phyloP scores from a whole-genome alignment of 768 basidiomycete genomes.

The Hypholoma fasciculare region DNA sequence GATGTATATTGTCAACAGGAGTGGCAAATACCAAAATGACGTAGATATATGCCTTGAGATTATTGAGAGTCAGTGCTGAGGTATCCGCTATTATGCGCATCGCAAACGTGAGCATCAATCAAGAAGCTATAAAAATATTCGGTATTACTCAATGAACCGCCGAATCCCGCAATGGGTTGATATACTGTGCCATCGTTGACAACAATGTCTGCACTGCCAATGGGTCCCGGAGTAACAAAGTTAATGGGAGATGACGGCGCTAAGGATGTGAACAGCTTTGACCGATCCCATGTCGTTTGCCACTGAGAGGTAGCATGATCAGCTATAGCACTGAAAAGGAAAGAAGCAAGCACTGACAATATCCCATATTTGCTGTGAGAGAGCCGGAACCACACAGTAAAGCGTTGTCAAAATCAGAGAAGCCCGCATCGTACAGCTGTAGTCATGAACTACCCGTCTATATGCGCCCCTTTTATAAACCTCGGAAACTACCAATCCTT shows the following conservation, averaged over 20 bases:
- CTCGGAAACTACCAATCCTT: neutral
- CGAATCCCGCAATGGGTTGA: slow-evolving; percentile 69
- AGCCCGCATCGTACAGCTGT: neutral
- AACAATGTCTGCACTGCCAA: slow-evolving; percentile 62
- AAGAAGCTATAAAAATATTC: neutral
- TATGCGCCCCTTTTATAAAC: neutral
- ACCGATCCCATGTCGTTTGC: slow-evolving; percentile 59
- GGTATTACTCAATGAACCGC: slow-evolving; percentile 58
- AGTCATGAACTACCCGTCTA: neutral
- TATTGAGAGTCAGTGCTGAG: slow-evolving; percentile 58
- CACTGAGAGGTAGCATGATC: slow-evolving; percentile 35
- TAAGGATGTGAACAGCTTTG: slow-evolving; percentile 51
- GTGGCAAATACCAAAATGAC: neutral
- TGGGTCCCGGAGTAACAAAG: slow-evolving; percentile 56
- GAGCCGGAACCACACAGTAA: slow-evolving; percentile 14
- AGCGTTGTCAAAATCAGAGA: neutral
- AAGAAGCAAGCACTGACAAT: slow-evolving; percentile 36
- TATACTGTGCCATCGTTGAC: slow-evolving; percentile 54
- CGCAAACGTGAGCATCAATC: neutral
- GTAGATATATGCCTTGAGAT: slow-evolving; percentile 50
- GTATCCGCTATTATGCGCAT: slow-evolving; percentile 57
- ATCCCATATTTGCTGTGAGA: slow-evolving; percentile 56
- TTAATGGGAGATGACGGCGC: slow-evolving; percentile 50
- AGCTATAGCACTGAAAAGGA: neutral
- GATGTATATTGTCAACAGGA: neutral